A percentile compares a stretch with the other conserved stretches of the same genome.
phyloP scores from a whole-genome alignment of 495 filamentous ascomycete species.

The Apiosordaria backusii region DNA sequence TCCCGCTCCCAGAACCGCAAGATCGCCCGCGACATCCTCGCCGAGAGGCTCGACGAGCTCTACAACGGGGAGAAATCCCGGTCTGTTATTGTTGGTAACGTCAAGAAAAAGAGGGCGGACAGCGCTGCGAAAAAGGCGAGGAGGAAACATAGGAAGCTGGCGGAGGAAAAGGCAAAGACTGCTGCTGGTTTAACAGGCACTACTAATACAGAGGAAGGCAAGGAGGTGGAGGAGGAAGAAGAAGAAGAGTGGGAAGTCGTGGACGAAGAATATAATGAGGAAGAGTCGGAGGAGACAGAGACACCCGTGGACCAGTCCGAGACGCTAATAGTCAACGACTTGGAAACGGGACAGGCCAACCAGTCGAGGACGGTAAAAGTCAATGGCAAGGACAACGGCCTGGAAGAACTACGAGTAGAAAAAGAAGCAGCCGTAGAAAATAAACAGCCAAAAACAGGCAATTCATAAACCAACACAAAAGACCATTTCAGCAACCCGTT shows the following conservation, averaged over 20 bases:
- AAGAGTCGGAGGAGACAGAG: background rate
- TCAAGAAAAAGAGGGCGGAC: slow-evolving; percentile 46
- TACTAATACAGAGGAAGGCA: slow-evolving; percentile 8
- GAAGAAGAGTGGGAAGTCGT: background rate
- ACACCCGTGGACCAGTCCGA: background rate
- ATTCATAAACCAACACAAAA: background rate
- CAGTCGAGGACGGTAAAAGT: background rate
- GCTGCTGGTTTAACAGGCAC: slow-evolving; percentile 1
- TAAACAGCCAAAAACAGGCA: background rate
- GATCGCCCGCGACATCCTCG: slow-evolving; percentile 74
- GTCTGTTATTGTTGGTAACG: slow-evolving; percentile 36
- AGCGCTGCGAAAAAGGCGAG: slow-evolving; percentile 49
- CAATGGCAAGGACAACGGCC: background rate
- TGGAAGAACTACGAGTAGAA: background rate
- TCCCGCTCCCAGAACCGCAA: slow-evolving; percentile 85
- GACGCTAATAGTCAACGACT: background rate
- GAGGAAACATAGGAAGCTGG: slow-evolving; percentile 48
- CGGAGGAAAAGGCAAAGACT: slow-evolving; percentile 34
- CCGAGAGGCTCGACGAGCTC: slow-evolving; percentile 68
- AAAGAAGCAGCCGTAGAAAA: background rate
- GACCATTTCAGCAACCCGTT: too few species aligned
- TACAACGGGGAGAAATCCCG: slow-evolving; percentile 48
- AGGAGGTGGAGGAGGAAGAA: slow-evolving; percentile 13
- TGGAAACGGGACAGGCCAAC: too few species aligned
- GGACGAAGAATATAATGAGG: background rate